Conservation (phyloP, 495 filamentous ascomycete genomes). For the Aspergillus homomorphus region DNA sequence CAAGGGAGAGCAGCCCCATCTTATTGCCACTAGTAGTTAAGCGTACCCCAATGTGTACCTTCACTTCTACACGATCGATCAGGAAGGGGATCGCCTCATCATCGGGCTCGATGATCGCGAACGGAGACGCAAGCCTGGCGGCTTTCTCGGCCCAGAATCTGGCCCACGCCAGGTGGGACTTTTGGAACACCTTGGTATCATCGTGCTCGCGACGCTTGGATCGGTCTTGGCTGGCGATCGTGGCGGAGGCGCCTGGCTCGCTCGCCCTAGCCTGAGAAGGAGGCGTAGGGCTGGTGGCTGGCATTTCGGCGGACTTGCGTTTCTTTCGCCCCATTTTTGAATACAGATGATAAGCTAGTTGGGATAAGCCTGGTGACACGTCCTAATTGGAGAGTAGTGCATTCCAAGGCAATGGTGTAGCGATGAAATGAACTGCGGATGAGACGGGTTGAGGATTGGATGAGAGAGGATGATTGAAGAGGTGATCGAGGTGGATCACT, state of each 20-base stretch:
- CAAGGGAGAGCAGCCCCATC: too few species aligned
- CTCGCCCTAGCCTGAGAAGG: neutral
- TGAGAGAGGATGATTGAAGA: too few species aligned
- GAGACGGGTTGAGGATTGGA: too few species aligned
- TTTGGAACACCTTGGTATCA: neutral
- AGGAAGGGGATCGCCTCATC: neutral
- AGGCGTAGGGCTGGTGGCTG: neutral
- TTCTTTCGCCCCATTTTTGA: neutral
- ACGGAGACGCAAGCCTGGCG: slow-evolving; percentile 1
- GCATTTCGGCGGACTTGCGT: neutral
- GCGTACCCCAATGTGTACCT: neutral
- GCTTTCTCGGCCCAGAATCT: slow-evolving; percentile 8
- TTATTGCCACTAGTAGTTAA: neutral
- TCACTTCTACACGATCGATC: neutral
- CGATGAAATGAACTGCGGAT: neutral
- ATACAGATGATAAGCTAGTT: neutral
- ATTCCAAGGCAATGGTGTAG: neutral
- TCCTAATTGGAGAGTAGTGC: neutral
- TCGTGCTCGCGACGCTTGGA: slow-evolving; percentile 1
- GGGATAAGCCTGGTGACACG: neutral
- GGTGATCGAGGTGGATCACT: too few species aligned
- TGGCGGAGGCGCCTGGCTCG: neutral
- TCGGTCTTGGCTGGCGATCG: neutral
- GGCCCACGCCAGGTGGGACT: slow-evolving; percentile 2
- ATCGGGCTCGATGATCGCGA: neutral